Percentiles rank a stretch among this genome's conserved stretches.
Conservation (phyloP, 331 rosid species). For the Telfairia occidentalis region DNA sequence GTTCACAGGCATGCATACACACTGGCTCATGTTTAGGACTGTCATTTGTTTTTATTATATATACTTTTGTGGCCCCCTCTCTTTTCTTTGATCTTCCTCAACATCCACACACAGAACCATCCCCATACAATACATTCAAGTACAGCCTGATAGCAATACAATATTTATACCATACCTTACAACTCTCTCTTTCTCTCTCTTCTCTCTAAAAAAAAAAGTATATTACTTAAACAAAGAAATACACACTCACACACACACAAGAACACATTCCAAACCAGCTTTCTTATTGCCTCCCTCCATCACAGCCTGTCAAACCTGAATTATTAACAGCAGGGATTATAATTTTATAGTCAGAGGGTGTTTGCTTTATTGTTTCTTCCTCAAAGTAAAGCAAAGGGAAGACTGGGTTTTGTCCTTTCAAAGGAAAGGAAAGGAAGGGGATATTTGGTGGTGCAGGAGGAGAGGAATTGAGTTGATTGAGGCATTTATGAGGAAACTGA, state of each 20-base stretch:
- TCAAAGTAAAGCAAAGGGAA: not conserved
- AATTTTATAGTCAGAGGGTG: constrained; percentile 15
- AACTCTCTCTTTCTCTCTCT: constrained; percentile 9
- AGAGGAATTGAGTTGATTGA: not conserved
- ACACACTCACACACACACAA: constrained; percentile 26
- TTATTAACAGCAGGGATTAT: constrained; percentile 48
- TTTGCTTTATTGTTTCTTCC: constrained; percentile 15
- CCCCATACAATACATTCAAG: not conserved
- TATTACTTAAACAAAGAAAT: not conserved
- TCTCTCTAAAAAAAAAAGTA: constrained; percentile 19
- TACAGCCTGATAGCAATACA: not conserved
- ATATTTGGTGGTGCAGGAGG: not conserved
- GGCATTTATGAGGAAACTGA: not conserved
- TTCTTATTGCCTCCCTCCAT: constrained; percentile 30
- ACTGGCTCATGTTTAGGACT: constrained; percentile 10
- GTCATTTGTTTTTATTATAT: constrained; percentile 6
- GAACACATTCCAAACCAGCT: constrained; percentile 37
- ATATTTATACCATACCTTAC: not conserved
- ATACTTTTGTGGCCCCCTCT: not conserved
- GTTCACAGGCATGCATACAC: constrained; percentile 15
- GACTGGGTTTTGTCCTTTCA: not conserved
- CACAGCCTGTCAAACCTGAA: constrained; percentile 89
- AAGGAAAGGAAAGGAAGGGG: not conserved
- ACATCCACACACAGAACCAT: not conserved
- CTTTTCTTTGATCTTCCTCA: not conserved